Conservation (phyloP, 805 yeast species). For the Ogataea haglerorum region DNA sequence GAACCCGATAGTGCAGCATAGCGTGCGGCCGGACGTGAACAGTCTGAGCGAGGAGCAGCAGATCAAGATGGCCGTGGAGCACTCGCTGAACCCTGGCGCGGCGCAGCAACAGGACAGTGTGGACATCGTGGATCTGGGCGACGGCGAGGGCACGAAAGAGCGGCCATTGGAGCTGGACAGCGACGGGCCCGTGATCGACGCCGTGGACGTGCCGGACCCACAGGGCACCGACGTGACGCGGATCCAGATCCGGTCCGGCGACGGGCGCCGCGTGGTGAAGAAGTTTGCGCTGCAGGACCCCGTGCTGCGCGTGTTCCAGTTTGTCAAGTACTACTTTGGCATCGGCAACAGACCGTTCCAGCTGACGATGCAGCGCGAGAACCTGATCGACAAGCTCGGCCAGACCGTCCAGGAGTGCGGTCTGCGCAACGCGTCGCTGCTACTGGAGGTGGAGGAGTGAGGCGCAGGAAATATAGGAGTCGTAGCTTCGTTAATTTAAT, state of each 20-base stretch:
- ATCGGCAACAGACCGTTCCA: slow-evolving; percentile 47
- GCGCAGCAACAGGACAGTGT: slow-evolving; percentile 29
- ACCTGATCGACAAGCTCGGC: slow-evolving; percentile 52
- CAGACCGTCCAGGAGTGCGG: slow-evolving; percentile 69
- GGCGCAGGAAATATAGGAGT: slow-evolving; percentile 6
- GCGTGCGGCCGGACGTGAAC: slow-evolving; percentile 57
- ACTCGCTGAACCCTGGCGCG: slow-evolving; percentile 42
- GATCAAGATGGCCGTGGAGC: slow-evolving; percentile 66
- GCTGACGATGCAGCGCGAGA: slow-evolving; percentile 54
- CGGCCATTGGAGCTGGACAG: slow-evolving; percentile 5
- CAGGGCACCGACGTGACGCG: slow-evolving; percentile 54
- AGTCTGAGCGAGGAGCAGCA: slow-evolving; percentile 80
- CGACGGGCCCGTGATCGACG: slow-evolving; percentile 13
- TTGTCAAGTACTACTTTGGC: slow-evolving; percentile 57
- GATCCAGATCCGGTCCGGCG: slow-evolving; percentile 83
- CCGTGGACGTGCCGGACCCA: slow-evolving; percentile 60
- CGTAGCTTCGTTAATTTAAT: slow-evolving; percentile 4
- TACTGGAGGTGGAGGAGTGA: slow-evolving; percentile 51
- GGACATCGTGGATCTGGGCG: slow-evolving; percentile 20
- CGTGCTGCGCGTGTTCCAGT: slow-evolving; percentile 59
- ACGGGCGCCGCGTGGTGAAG: slow-evolving; percentile 78
- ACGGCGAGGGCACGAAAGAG: slow-evolving; percentile 10
- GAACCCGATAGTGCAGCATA: slow-evolving; percentile 66
- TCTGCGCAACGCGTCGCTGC: slow-evolving; percentile 74
- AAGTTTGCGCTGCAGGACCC: slow-evolving; percentile 58